These are phyloP conservation scores for Phlyctochytrium arcticum DNA, from an alignment of 192 early-diverging fungal species.

Conservation along the genomic window DNA sequence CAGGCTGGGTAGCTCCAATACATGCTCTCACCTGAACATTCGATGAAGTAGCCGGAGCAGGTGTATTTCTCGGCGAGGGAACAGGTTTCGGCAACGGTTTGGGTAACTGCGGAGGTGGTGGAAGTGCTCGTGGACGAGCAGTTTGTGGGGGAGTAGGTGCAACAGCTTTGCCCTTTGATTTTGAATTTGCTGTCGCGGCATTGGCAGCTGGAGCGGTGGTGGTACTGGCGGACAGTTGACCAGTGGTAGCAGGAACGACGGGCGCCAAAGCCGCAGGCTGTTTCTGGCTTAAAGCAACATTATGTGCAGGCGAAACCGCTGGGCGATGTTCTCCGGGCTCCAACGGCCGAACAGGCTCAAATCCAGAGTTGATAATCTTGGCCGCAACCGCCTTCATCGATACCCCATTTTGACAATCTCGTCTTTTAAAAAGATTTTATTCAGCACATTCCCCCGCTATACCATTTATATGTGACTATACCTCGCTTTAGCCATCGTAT, in stretches of 20 bases:
- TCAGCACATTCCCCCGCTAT: neutral
- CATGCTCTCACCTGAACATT: neutral
- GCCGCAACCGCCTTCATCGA: neutral
- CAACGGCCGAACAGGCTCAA: no score
- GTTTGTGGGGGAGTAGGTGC: neutral
- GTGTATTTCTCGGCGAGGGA: neutral
- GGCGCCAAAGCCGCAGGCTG: neutral
- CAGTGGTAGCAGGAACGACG: neutral
- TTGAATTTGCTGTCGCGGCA: neutral
- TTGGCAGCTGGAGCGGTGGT: neutral
- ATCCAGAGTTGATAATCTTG: no score
- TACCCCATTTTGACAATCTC: neutral
- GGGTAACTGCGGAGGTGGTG: neutral
- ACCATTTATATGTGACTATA: neutral
- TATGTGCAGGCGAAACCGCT: neutral
- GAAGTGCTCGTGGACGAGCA: neutral
- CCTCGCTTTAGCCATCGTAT: neutral
- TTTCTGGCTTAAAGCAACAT: no score
- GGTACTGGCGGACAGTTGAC: neutral
- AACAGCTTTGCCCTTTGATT: neutral
- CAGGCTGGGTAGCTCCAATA: neutral
- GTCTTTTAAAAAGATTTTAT: neutral
- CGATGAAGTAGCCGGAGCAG: neutral
- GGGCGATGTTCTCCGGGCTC: no score
- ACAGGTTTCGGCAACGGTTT: neutral